phyloP scores from a whole-genome alignment of 2,329 filamentous ascomycete species.

The Cladosporium sphaerospermum region DNA sequence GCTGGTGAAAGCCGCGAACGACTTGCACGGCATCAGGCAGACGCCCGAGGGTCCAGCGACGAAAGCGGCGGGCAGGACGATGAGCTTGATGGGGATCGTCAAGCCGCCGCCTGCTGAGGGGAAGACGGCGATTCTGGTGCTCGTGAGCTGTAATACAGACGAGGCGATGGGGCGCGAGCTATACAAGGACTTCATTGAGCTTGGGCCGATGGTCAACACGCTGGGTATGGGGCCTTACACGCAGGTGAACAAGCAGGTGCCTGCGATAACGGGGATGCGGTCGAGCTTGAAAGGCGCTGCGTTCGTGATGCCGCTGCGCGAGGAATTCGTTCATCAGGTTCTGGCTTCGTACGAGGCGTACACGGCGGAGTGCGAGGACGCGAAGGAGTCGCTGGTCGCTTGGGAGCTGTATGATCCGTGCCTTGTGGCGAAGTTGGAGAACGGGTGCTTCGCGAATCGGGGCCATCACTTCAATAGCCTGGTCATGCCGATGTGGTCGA shows the following conservation, averaged over 20 bases:
- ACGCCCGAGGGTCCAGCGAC: conserved; percentile 14
- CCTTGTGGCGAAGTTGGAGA: conserved; percentile 17
- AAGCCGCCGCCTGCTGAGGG: conserved; percentile 22
- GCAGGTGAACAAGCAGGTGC: conserved; percentile 21
- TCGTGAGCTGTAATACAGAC: conserved; percentile 15
- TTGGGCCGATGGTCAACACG: conserved; percentile 21
- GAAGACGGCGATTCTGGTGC: conserved; percentile 19
- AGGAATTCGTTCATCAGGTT: conserved; percentile 19
- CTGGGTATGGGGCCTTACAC: conserved; percentile 18
- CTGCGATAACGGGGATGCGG: conserved; percentile 17
- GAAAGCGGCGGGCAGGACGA: conserved; percentile 16
- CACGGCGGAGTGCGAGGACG: conserved; percentile 16
- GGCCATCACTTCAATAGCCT: conserved; percentile 26
- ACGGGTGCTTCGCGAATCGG: conserved; percentile 24
- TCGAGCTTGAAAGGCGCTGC: conserved; percentile 26
- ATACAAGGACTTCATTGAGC: conserved; percentile 19
- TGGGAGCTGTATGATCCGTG: conserved; percentile 24
- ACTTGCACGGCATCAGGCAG: conserved; percentile 18
- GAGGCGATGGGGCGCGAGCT: conserved; percentile 19
- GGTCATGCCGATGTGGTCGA: conserved; percentile 26
- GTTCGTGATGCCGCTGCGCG: conserved; percentile 19
- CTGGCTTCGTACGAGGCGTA: conserved; percentile 19
- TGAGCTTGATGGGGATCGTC: conserved; percentile 17
- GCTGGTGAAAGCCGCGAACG: conserved; percentile 18
- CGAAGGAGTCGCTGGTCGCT: conserved; percentile 17